Evolutionary conservation across 352 stramenopile genomes (phyloP), one percentile per base, ranked within the genome.

Genomic region (Globisporangium iwayamae): DNA sequence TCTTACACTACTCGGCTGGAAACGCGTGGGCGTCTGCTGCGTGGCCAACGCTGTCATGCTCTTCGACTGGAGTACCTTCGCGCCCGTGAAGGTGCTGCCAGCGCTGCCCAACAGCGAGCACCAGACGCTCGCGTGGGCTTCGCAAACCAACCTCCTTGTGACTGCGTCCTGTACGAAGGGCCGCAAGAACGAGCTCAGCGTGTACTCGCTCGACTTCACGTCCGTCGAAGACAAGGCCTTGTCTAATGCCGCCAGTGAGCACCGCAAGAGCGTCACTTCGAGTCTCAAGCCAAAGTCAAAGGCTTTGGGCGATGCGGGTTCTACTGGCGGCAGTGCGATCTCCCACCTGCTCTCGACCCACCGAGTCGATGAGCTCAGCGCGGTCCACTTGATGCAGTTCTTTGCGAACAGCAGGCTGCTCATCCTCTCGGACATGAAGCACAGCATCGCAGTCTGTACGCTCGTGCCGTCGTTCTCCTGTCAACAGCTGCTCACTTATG

Each of bases 401-500:
- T 20, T 79, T 6, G 63, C 65, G 22, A 53, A 41, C 25, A 71
- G 73, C 1, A 68, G 45, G 8, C 55, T 57, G 7, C 56, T 83
- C 1, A 16, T 76, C 20, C 47, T 83, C 56, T 69, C 68, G 2
- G 73, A 83, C 32, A 63, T 78, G 65, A 67, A 64, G 56, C 70
- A 34, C 48, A 18, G 41, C 22, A 48, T 70, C 16, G 46, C 25
- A 8, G 66, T 71, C 30, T 67, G 56, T 14, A 38, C 34, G 16
- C 7, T 63, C 13, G 46, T 20, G 11, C 51, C 61, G 58, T 72
- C 65, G 52, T 47, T 48, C 50, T 64, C 25, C 62, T 46, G 56
- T 4, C 36, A 69, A 34, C 34, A 69, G 69, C 9, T 66, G 53
- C 2, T 63, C n/a, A 20, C 34, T 32, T 56, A 57, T 62, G 60